Evolutionary conservation across 768 basidiomycete species (phyloP).

Genomic region (Russula foetens): DNA sequence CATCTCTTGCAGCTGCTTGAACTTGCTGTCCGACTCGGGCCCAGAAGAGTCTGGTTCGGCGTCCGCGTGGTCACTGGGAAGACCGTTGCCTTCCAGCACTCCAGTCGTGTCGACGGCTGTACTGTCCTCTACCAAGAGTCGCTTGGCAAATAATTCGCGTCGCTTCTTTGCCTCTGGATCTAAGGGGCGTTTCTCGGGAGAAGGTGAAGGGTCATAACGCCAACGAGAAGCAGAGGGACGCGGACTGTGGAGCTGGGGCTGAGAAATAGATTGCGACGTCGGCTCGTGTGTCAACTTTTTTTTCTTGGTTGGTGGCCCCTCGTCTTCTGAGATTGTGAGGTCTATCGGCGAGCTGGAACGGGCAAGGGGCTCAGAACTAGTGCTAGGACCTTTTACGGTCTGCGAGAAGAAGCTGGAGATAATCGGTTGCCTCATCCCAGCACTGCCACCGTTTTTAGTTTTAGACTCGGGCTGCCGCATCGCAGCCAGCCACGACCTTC

Average conservation of each 20-base stretch:
- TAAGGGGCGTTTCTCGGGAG: slow-evolving; percentile 6
- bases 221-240: slow-evolving; percentile 8
- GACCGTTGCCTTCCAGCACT: not conserved
- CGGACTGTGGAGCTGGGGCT: not conserved
- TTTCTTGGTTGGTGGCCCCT: slow-evolving; percentile 12
- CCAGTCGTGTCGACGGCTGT: not conserved
- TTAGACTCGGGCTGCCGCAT: not conserved
- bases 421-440: slow-evolving; percentile 18
- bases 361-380: not conserved
- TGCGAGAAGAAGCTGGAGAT: slow-evolving; percentile 16
- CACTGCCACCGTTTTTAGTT: not conserved
- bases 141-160: slow-evolving; percentile 12
- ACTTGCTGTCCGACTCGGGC: slow-evolving; percentile 38
- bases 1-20: slow-evolving; percentile 39
- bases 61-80: slow-evolving; percentile 1
- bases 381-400: not conserved
- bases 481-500: not conserved
- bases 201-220: slow-evolving; percentile 13
- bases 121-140: slow-evolving; percentile 10
- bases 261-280: not conserved
- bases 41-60: slow-evolving; percentile 25
- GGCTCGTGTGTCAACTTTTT: not conserved
- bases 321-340: slow-evolving; percentile 18
- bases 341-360: slow-evolving; percentile 13
- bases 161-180: slow-evolving; percentile 8